Percentiles rank a stretch among this genome's conserved stretches.
Conservation (phyloP, 2,329 filamentous ascomycete genomes). For the Verticillium nubilum region DNA sequence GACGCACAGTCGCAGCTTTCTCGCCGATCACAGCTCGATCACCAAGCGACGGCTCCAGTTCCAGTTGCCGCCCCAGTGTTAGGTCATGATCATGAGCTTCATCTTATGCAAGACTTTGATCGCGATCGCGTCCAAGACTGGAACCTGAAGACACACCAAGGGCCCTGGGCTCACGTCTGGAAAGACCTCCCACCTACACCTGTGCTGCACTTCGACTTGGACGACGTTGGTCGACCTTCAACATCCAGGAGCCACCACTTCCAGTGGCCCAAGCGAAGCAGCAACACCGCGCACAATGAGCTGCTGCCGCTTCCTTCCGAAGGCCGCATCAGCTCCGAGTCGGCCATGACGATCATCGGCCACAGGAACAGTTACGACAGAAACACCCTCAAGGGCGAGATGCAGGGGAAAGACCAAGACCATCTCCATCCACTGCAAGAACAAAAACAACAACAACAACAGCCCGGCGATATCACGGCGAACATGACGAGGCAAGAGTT, state of each 20-base stretch:
- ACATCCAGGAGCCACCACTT: neutral
- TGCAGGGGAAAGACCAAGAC: neutral
- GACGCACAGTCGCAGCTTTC: neutral
- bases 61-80: neutral
- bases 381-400: neutral
- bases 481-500: constrained; percentile 35
- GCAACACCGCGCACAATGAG: neutral
- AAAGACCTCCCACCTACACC: neutral
- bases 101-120: neutral
- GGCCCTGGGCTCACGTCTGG: neutral
- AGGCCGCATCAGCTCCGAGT: neutral
- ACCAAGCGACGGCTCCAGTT: neutral
- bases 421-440: neutral
- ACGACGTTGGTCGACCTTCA: neutral
- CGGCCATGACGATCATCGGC: constrained; percentile 1
- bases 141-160: neutral
- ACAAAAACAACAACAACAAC: neutral
- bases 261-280: neutral
- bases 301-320: neutral
- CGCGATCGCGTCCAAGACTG: neutral
- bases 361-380: neutral
- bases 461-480: constrained; percentile 4
- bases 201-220: neutral
- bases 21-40: neutral
- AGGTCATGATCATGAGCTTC: neutral